These are phyloP conservation scores for rapeseed (Brassica napus) DNA, from an alignment of 345 rosid genomes.

Conservation along the genomic window DNA sequence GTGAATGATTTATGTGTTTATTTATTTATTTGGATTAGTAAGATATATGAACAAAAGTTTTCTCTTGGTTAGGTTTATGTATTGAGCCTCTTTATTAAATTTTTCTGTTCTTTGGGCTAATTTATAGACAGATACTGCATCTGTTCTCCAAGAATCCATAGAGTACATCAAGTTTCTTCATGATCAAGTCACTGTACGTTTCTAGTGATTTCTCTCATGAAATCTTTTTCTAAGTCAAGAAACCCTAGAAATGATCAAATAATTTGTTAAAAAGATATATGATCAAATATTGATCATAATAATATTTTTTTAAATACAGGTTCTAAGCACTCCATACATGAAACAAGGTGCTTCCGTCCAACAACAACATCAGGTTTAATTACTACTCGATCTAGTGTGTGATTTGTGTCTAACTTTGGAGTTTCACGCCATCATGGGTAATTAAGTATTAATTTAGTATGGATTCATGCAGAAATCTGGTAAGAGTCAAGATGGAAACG, in stretches of 20 bases:
- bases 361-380: conserved; percentile 70
- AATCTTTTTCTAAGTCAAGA: background rate
- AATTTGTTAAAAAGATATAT: background rate
- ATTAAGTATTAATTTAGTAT: conserved; percentile 11
- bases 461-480: conserved; percentile 24
- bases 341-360: conserved; percentile 63
- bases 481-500: conserved; percentile 44
- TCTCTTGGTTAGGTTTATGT: conserved; percentile 16
- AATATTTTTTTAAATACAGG: conserved; percentile 46
- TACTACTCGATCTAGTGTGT: background rate
- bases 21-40: conserved; percentile 6
- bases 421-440: conserved; percentile 6
- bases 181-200: conserved; percentile 74
- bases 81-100: background rate
- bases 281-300: background rate
- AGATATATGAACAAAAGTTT: conserved; percentile 7
- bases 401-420: background rate
- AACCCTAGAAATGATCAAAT: conserved; percentile 14
- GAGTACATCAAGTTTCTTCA: conserved; percentile 89
- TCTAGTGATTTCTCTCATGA: background rate
- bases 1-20: conserved; percentile 42
- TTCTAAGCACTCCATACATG: conserved; percentile 76
- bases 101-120: conserved; percentile 1
- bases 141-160: conserved; percentile 95
- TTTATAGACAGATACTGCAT: conserved; percentile 92